phyloP scores from a whole-genome alignment of 306 rosid genomes.

The Casuarina cunninghamiana region DNA sequence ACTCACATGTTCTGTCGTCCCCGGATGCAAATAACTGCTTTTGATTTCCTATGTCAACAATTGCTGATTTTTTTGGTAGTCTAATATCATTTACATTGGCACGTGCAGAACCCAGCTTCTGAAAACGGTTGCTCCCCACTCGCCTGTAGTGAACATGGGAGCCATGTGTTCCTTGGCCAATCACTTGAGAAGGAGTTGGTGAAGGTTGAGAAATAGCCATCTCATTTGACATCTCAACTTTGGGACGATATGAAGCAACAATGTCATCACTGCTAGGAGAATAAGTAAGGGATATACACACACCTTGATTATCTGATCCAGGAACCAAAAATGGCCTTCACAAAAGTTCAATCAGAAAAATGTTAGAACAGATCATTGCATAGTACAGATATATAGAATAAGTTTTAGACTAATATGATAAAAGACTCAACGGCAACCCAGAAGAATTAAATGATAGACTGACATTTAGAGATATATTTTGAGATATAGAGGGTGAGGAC shows the following conservation, averaged over 20 bases:
- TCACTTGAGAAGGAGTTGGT: slow-evolving; percentile 40
- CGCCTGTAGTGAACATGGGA: slow-evolving; percentile 58
- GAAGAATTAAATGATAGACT: neutral
- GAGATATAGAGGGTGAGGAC: neutral
- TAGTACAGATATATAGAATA: neutral
- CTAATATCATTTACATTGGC: slow-evolving; percentile 59
- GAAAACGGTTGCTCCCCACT: slow-evolving; percentile 33
- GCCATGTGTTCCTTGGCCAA: slow-evolving; percentile 65
- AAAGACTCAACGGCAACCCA: slow-evolving; percentile 11
- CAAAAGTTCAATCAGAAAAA: neutral
- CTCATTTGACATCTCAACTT: slow-evolving; percentile 45
- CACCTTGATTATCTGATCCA: slow-evolving; percentile 65
- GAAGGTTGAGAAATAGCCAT: slow-evolving; percentile 45
- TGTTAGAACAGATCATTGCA: slow-evolving; percentile 32
- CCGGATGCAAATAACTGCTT: slow-evolving; percentile 58
- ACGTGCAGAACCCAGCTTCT: slow-evolving; percentile 47
- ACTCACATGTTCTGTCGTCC: slow-evolving; percentile 54
- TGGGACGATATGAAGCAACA: slow-evolving; percentile 86
- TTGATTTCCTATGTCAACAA: slow-evolving; percentile 42
- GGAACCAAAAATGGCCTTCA: slow-evolving; percentile 78
- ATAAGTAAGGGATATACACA: slow-evolving; percentile 84
- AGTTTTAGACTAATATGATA: slow-evolving; percentile 12
- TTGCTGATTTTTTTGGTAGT: slow-evolving; percentile 56
- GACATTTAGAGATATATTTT: neutral
- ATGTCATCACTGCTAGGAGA: slow-evolving; percentile 67